These are phyloP conservation scores for Podaxis sp. DNA, from an alignment of 768 basidiomycete species.

Conservation along the genomic window DNA sequence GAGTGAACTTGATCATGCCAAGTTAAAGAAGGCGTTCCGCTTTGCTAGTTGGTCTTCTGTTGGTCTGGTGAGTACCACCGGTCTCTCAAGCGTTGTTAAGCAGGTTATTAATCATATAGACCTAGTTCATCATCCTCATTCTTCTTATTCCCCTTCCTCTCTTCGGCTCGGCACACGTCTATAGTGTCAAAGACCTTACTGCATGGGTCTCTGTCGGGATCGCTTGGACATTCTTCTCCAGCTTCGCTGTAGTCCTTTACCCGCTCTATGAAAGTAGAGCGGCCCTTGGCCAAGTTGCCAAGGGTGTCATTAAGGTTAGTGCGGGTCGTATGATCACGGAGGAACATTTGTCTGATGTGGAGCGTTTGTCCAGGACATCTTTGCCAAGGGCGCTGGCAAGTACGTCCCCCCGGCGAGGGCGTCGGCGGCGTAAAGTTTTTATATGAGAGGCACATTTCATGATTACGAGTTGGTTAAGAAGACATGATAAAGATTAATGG, in stretches of 20 bases:
- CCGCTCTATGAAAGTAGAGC: conserved; percentile 83
- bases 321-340: neutral
- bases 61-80: conserved; percentile 46
- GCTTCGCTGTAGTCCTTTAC: conserved; percentile 76
- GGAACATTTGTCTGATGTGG: neutral
- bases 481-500: too few species aligned
- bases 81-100: conserved; percentile 6
- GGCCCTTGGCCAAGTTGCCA: conserved; percentile 57
- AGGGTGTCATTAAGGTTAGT: conserved; percentile 65
- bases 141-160: conserved; percentile 82
- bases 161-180: conserved; percentile 80
- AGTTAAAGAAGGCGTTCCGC: conserved; percentile 70
- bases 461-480: neutral
- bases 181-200: conserved; percentile 59
- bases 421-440: neutral
- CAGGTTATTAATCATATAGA: conserved; percentile 1
- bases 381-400: neutral
- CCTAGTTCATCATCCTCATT: conserved; percentile 60
- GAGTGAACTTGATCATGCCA: conserved; percentile 62
- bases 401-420: neutral
- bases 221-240: conserved; percentile 80
- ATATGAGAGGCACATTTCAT: neutral
- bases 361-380: neutral
- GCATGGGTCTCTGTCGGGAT: conserved; percentile 85
- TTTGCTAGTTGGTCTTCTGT: conserved; percentile 81